phyloP scores from a whole-genome alignment of 2,329 filamentous ascomycete genomes.

The Teratosphaeria epicoccoides region DNA sequence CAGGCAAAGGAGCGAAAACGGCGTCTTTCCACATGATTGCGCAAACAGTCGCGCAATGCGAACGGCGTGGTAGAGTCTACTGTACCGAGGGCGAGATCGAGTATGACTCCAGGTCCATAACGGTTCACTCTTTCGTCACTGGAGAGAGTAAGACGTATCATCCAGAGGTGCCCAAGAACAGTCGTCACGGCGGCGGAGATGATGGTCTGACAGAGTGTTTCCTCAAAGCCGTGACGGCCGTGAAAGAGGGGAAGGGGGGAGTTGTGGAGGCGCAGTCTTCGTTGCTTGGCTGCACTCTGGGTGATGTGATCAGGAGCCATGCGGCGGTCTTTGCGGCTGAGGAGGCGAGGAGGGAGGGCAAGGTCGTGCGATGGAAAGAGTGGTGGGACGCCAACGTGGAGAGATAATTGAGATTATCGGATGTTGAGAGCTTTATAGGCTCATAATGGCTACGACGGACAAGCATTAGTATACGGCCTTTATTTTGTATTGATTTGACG shows the following conservation, averaged over 20 bases:
- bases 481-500: no score
- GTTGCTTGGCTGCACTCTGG: slow-evolving; percentile 70
- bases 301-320: slow-evolving; percentile 82
- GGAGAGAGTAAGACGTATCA: slow-evolving; percentile 45
- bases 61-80: slow-evolving; percentile 76
- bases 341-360: slow-evolving; percentile 60
- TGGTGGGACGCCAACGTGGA: slow-evolving; percentile 9
- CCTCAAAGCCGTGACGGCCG: slow-evolving; percentile 66
- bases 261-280: slow-evolving; percentile 62
- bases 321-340: slow-evolving; percentile 91
- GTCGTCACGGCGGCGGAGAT: slow-evolving; percentile 64
- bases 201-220: slow-evolving; percentile 73
- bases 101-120: slow-evolving; percentile 71
- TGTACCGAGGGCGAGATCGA: slow-evolving; percentile 76
- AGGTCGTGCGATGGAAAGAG: slow-evolving; percentile 52
- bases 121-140: slow-evolving; percentile 60
- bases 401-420: no score
- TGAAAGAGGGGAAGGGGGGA: slow-evolving; percentile 58
- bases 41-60: slow-evolving; percentile 75
- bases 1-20: slow-evolving; percentile 58
- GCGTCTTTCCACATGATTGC: slow-evolving; percentile 92
- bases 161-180: slow-evolving; percentile 45
- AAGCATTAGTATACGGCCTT: no score
- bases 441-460: no score
- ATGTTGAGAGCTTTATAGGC: no score